These are phyloP conservation scores for Tetrahymena borealis DNA, from an alignment of 73 alveolate species.

Conservation along the genomic window DNA sequence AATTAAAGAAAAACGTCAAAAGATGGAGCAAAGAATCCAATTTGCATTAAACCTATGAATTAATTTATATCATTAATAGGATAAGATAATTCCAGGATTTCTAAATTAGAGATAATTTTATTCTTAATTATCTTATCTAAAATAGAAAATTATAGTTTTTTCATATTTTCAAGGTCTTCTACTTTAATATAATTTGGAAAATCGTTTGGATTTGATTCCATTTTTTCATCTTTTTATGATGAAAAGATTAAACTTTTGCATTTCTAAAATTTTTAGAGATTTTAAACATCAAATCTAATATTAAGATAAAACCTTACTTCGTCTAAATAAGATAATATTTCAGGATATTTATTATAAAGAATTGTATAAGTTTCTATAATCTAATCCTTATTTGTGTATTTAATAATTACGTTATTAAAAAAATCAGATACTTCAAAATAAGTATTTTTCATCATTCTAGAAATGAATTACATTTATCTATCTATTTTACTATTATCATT, in stretches of 20 bases:
- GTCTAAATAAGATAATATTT: not conserved
- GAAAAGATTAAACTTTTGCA: not conserved
- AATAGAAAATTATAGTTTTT: no score
- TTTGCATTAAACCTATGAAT: no score
- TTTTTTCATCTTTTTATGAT: not conserved
- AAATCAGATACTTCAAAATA: not conserved
- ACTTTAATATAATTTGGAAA: no score
- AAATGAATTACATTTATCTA: not conserved
- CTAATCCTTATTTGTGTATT: not conserved
- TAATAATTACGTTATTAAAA: not conserved
- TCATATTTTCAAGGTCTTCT: no score
- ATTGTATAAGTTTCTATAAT: not conserved
- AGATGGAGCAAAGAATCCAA: not conserved
- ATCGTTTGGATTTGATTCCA: no score
- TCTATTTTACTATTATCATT: no score
- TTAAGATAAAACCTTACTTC: not conserved
- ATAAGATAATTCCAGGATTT: no score
- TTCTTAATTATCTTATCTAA: no score
- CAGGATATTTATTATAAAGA: not conserved
- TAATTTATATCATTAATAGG: no score
- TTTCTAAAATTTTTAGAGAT: no score
- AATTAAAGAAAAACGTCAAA: not conserved
- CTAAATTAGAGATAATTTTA: no score
- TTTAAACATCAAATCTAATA: not conserved
- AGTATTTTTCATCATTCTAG: not conserved